Evolutionary conservation across 148 eudicot genomes (phyloP).

Genomic region (Amaranthus hypochondriacus): DNA sequence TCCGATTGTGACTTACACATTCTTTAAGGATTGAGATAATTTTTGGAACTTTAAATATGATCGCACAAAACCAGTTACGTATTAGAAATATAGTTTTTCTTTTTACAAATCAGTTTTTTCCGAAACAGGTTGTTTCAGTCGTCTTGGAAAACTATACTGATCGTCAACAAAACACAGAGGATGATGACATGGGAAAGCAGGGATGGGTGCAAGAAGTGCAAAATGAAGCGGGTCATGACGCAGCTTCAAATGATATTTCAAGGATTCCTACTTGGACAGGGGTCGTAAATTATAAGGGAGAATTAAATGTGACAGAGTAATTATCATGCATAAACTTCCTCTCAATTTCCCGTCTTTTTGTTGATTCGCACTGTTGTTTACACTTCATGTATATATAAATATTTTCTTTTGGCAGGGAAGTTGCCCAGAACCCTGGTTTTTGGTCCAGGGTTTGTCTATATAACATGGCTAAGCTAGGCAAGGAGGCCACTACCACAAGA

Average conservation of each 20-base stretch:
- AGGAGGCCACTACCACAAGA: constrained; percentile 84
- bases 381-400: background rate
- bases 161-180: constrained; percentile 30
- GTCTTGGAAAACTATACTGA: constrained; percentile 76
- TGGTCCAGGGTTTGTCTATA: constrained; percentile 93
- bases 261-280: constrained; percentile 71
- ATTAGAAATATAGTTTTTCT: too few species aligned
- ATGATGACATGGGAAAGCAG: constrained; percentile 17
- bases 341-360: constrained; percentile 2
- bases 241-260: constrained; percentile 40
- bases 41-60: too few species aligned
- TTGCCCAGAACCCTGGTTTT: constrained; percentile 66
- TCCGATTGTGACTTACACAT: too few species aligned
- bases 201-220: constrained; percentile 64
- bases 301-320: constrained; percentile 66
- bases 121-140: constrained; percentile 67
- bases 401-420: constrained; percentile 49
- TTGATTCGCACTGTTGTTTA: background rate
- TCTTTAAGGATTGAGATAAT: too few species aligned
- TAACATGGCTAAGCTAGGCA: constrained; percentile 78
- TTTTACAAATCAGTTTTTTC: background rate
- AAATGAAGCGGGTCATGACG: constrained; percentile 44
- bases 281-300: constrained; percentile 72
- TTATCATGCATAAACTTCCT: background rate
- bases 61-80: too few species aligned